Base-by-base conservation (phyloP, 345 rosid genomes). In the Eutrema yunnanense region DNA sequence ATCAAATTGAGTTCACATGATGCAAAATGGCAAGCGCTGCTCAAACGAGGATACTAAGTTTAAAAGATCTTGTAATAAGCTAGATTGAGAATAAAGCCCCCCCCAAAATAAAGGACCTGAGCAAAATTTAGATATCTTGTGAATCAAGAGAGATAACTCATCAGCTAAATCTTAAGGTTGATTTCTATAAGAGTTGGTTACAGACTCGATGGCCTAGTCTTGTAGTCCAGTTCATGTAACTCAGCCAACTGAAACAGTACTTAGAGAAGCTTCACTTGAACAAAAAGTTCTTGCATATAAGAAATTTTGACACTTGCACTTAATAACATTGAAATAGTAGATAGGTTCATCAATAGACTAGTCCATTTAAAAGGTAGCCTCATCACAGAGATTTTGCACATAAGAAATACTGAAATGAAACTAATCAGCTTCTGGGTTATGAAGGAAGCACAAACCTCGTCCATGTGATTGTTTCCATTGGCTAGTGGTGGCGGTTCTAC, bases 381-480 rank as follows among this genome's bases (percentile, higher is more conserved):
- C 67, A 56, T 14, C 34, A 58, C 30, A 30, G 27, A 22, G n/a
- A 26, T 38, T 36, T 65, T 55, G 71, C 58, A 65, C 56, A 46
- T 16, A 55, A 65, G 40, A 54, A 13, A 32, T 4, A 52, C 2
- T 41, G 13, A 64, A 66, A 61, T 29, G 62, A 51, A 43, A 62
- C 46, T 14, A 33, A 51, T 52, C 40, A 61, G 69, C 10, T 43
- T 56, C 2, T 60, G 26, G 19, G 73, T 34, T 42, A 43, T 41
- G 44, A 67, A 50, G 63, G 72, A 74, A 68, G 50, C 32, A 43
- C 69, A 58, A 62, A 88, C 96, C 90, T 83, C 82, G 72, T 73
- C 81, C 43, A 67, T 41, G 10, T 77, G 67, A 64, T 59, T 42
- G 48, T 63, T 56, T 40, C 73, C 82, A 27, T 67, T 58, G 9